Evolutionary conservation across 2,329 filamentous ascomycete genomes (phyloP).

Genomic region (Colletotrichum tropicicola): DNA sequence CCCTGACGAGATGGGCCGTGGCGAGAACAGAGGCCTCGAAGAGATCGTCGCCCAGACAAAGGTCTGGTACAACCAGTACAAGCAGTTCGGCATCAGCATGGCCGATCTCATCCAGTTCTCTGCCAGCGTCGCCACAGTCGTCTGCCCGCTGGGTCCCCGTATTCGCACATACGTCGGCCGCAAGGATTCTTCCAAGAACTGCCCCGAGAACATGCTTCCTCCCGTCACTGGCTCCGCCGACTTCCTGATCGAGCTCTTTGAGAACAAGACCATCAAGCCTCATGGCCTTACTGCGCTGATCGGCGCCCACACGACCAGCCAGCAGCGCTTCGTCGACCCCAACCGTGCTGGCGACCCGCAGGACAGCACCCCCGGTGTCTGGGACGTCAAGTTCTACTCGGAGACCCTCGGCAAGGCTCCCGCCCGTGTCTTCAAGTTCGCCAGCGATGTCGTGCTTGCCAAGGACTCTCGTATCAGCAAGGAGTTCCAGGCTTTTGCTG

Average conservation of each 20-base stretch:
- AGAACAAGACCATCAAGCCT: slow-evolving; percentile 60
- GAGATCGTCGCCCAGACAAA: slow-evolving; percentile 50
- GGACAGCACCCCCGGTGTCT: slow-evolving; percentile 60
- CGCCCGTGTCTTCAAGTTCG: slow-evolving; percentile 49
- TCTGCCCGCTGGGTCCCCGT: slow-evolving; percentile 55
- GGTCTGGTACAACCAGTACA: slow-evolving; percentile 50
- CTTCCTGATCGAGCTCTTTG: slow-evolving; percentile 56
- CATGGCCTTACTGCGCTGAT: slow-evolving; percentile 61
- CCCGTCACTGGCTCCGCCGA: slow-evolving; percentile 50
- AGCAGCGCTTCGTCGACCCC: slow-evolving; percentile 54
- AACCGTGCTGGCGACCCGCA: slow-evolving; percentile 53
- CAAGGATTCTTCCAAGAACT: slow-evolving; percentile 49
- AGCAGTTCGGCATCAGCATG: slow-evolving; percentile 48
- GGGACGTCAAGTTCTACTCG: slow-evolving; percentile 61
- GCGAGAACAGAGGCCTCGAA: slow-evolving; percentile 57
- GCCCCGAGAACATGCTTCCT: slow-evolving; percentile 53
- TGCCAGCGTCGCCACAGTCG: slow-evolving; percentile 56
- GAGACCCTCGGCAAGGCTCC: slow-evolving; percentile 45
- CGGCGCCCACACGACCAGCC: slow-evolving; percentile 62
- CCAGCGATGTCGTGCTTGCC: slow-evolving; percentile 50
- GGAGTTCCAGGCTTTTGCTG: slow-evolving; percentile 49
- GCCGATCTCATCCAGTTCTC: slow-evolving; percentile 66
- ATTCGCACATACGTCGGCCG: slow-evolving; percentile 61
- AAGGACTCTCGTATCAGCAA: slow-evolving; percentile 43
- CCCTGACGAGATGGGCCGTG: slow-evolving; percentile 43